Evolutionary conservation across 2,329 filamentous ascomycete species (phyloP).

Genomic region (Trichothecium sympodiale): DNA sequence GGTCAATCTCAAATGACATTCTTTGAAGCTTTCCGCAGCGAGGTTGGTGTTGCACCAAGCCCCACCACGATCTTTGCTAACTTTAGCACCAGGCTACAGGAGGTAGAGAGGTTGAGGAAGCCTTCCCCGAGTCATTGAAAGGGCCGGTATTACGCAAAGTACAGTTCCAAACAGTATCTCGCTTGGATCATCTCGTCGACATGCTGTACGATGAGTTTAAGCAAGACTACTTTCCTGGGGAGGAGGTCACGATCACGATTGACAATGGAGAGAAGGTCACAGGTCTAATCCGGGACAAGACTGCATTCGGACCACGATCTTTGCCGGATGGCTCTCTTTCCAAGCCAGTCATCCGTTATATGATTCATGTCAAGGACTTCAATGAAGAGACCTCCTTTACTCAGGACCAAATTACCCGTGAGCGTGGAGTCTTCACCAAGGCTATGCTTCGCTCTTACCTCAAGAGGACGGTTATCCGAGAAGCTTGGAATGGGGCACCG

Average conservation of each 20-base stretch:
- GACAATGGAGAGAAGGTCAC: slow-evolving; percentile 57
- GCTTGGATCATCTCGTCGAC: slow-evolving; percentile 73
- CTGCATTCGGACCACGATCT: slow-evolving; percentile 52
- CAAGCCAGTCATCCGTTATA: slow-evolving; percentile 66
- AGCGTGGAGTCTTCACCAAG: slow-evolving; percentile 89
- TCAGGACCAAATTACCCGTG: slow-evolving; percentile 71
- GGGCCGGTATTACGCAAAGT: slow-evolving; percentile 83
- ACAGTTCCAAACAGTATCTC: slow-evolving; percentile 79
- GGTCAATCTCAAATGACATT: slow-evolving; percentile 86
- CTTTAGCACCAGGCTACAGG: slow-evolving; percentile 50
- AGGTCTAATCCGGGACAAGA: slow-evolving; percentile 76
- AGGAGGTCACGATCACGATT: slow-evolving; percentile 65
- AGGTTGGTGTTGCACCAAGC: slow-evolving; percentile 46
- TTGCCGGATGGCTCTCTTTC: slow-evolving; percentile 59
- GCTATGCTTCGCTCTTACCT: slow-evolving; percentile 88
- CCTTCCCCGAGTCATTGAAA: slow-evolving; percentile 84
- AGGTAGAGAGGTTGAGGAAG: slow-evolving; percentile 78
- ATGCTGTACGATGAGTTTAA: slow-evolving; percentile 70
- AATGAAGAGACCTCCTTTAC: slow-evolving; percentile 69
- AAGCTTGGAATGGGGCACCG: slow-evolving; percentile 90
- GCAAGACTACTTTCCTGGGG: slow-evolving; percentile 81
- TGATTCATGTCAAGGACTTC: slow-evolving; percentile 62
- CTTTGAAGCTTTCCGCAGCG: slow-evolving; percentile 84
- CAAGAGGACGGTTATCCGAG: slow-evolving; percentile 84
- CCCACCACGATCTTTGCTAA: slow-evolving; percentile 3